These are phyloP conservation scores for Glebionis coronaria DNA, from an alignment of 129 eudicot genomes.

Conservation along the genomic window DNA sequence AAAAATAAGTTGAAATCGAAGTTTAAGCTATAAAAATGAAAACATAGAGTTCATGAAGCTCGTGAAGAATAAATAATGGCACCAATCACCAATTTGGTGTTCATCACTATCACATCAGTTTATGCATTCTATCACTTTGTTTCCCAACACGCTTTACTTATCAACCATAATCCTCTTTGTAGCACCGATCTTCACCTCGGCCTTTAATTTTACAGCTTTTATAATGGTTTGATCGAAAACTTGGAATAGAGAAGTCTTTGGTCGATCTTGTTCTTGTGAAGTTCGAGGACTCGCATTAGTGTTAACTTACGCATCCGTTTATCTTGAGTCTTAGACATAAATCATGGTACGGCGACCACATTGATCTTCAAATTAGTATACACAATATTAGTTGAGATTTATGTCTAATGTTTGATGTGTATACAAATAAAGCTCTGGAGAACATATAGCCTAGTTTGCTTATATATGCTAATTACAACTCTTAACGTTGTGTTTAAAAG, in stretches of 20 bases:
- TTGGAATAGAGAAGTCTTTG: not conserved
- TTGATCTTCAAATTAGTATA: not conserved
- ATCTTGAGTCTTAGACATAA: not conserved
- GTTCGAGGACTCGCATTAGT: not conserved
- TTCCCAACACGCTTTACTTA: not conserved
- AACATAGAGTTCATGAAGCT: not conserved
- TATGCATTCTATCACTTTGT: conserved; percentile 7
- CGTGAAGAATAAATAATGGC: not conserved
- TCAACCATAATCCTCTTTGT: not conserved
- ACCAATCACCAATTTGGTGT: conserved; percentile 9
- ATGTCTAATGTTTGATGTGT: too few species aligned
- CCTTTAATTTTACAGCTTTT: not conserved
- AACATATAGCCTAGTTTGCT: not conserved
- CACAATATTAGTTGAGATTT: too few species aligned
- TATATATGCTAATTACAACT: too few species aligned
- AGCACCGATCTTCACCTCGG: conserved; percentile 4
- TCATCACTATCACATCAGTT: not conserved
- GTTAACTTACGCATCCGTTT: not conserved
- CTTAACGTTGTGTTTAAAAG: too few species aligned
- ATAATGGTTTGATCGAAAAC: not conserved
- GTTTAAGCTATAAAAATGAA: not conserved
- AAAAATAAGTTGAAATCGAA: too few species aligned
- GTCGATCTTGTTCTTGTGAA: not conserved
- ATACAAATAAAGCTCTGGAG: too few species aligned
- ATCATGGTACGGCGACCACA: too few species aligned